These are phyloP conservation scores for Fusarium pseudoanthophilum DNA, from an alignment of 2,329 filamentous ascomycete species.

Conservation along the genomic window DNA sequence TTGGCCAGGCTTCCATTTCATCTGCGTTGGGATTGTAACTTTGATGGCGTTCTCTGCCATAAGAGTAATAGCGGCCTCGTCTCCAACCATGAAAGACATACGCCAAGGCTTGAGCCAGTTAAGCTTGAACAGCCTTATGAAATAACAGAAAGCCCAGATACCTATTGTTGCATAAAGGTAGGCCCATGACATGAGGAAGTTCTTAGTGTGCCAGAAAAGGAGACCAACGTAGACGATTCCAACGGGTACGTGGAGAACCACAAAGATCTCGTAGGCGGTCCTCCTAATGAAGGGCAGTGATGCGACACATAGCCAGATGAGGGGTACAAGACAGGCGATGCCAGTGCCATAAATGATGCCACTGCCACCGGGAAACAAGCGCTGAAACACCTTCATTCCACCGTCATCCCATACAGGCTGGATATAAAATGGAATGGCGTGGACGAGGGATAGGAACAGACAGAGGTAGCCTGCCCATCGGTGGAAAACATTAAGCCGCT, in stretches of 20 bases:
- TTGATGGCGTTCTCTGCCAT: slow-evolving; percentile 96
- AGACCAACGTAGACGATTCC: slow-evolving; percentile 83
- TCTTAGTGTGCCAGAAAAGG: slow-evolving; percentile 96
- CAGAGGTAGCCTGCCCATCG: slow-evolving; percentile 91
- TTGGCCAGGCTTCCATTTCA: slow-evolving; percentile 92
- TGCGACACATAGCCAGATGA: slow-evolving; percentile 84
- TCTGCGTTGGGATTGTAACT: slow-evolving; percentile 91
- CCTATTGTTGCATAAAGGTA: slow-evolving; percentile 85
- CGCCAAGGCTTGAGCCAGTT: slow-evolving; percentile 89
- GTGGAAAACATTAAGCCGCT: slow-evolving; percentile 91
- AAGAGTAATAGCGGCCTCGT: slow-evolving; percentile 88
- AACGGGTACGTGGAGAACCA: slow-evolving; percentile 83
- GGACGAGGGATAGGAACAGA: slow-evolving; percentile 82
- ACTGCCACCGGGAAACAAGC: slow-evolving; percentile 72
- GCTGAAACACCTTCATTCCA: slow-evolving; percentile 75
- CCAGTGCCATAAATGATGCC: slow-evolving; percentile 87
- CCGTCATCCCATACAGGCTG: slow-evolving; percentile 87
- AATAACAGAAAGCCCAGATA: slow-evolving; percentile 81
- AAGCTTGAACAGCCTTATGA: slow-evolving; percentile 81
- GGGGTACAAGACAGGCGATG: slow-evolving; percentile 81
- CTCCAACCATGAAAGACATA: slow-evolving; percentile 84
- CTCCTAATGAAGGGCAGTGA: slow-evolving; percentile 83
- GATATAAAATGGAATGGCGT: slow-evolving; percentile 89
- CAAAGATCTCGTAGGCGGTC: slow-evolving; percentile 86
- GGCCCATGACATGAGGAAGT: slow-evolving; percentile 88